These are phyloP conservation scores for Apiospora marii DNA, from an alignment of 2,329 filamentous ascomycete species.

Conservation along the genomic window DNA sequence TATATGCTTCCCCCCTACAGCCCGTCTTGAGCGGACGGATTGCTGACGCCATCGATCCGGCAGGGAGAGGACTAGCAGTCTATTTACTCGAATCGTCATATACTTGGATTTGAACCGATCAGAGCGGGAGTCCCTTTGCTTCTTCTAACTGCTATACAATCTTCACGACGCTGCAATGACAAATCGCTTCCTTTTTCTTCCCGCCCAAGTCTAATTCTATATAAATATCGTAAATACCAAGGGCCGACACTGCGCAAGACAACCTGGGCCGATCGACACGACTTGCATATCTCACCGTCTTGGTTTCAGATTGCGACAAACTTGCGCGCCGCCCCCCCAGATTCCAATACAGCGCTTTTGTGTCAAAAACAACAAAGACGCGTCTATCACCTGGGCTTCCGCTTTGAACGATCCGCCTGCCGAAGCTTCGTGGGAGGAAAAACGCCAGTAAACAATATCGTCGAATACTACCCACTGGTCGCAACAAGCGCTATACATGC, in stretches of 20 bases:
- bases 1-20: conserved; percentile 12
- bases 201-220: conserved; percentile 10
- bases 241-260: not conserved
- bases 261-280: conserved; percentile 10
- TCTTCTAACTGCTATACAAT: not conserved
- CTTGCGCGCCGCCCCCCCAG: conserved; percentile 1
- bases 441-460: not conserved
- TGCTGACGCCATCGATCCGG: conserved; percentile 4
- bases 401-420: not conserved
- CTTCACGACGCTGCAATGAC: conserved; percentile 5
- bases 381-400: not conserved
- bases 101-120: not conserved
- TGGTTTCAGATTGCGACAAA: conserved; percentile 21
- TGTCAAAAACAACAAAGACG: conserved; percentile 1
- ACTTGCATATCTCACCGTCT: conserved; percentile 17
- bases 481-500: conserved; percentile 18
- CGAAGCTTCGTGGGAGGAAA: not conserved
- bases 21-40: conserved; percentile 13
- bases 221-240: not conserved
- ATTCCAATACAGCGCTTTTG: not conserved
- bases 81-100: not conserved
- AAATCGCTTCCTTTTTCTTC: conserved; percentile 12
- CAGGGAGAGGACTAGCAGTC: not conserved
- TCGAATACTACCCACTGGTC: not conserved
- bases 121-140: not conserved